Percentiles rank a stretch among this genome's conserved stretches.
Evolutionary conservation across 2,329 filamentous ascomycete genomes (phyloP).

Genomic region (Alternaria viburni): DNA sequence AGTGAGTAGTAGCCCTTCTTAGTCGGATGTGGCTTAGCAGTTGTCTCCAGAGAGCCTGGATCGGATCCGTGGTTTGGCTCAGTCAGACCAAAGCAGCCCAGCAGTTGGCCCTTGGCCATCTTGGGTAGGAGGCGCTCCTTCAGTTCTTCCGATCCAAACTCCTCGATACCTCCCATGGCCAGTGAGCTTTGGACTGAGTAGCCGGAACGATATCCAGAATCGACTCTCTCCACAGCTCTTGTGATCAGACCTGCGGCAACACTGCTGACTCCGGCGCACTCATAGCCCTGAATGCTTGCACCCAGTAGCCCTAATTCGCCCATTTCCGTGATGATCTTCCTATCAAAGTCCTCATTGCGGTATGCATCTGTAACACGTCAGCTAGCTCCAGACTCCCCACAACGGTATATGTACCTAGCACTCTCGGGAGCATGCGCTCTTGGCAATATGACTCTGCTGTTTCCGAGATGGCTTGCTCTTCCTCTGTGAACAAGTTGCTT

Average conservation of each 20-base stretch:
- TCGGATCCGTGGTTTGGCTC: slow-evolving; percentile 94
- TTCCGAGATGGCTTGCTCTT: slow-evolving; percentile 87
- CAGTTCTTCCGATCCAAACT: slow-evolving; percentile 84
- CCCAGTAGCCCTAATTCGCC: slow-evolving; percentile 88
- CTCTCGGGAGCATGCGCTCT: slow-evolving; percentile 81
- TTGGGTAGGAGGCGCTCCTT: slow-evolving; percentile 82
- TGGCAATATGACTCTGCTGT: slow-evolving; percentile 95
- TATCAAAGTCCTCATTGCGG: slow-evolving; percentile 84
- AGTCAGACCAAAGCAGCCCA: slow-evolving; percentile 88
- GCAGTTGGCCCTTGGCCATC: slow-evolving; percentile 80
- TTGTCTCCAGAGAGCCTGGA: slow-evolving; percentile 88
- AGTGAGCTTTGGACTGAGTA: slow-evolving; percentile 94
- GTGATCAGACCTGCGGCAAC: slow-evolving; percentile 91
- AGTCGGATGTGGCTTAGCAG: slow-evolving; percentile 80
- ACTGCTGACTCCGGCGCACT: slow-evolving; percentile 84
- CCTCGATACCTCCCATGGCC: slow-evolving; percentile 91
- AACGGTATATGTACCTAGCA: slow-evolving; percentile 68
- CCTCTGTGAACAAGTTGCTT: slow-evolving; percentile 80
- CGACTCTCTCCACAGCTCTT: slow-evolving; percentile 86
- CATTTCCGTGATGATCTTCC: slow-evolving; percentile 87
- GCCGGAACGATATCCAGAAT: slow-evolving; percentile 88
- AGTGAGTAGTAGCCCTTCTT: slow-evolving; percentile 83
- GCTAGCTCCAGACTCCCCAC: not conserved
- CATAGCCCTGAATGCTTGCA: slow-evolving; percentile 85
- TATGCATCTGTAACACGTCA: slow-evolving; percentile 70